phyloP scores from a whole-genome alignment of 2,329 filamentous ascomycete genomes.

The Fusarium anthophilum region DNA sequence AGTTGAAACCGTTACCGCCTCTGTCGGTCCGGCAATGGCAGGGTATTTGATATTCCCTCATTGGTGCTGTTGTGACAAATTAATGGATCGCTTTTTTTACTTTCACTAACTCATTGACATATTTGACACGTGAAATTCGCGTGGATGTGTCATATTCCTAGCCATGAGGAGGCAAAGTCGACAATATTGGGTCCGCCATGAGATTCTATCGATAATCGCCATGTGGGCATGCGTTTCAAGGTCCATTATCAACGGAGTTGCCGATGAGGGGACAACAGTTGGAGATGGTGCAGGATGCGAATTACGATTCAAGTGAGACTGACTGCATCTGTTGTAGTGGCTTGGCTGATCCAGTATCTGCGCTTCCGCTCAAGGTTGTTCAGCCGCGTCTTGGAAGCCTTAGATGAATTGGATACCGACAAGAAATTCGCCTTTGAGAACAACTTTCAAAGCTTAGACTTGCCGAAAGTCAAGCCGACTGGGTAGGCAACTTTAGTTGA shows the following conservation, averaged over 20 bases:
- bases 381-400: slow-evolving; percentile 4
- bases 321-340: not conserved
- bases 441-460: not conserved
- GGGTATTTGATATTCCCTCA: not conserved
- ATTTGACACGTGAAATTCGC: slow-evolving; percentile 28
- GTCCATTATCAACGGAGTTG: slow-evolving; percentile 9
- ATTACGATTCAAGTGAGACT: slow-evolving; percentile 21
- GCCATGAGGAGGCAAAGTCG: slow-evolving; percentile 23
- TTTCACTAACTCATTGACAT: not conserved
- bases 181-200: not conserved
- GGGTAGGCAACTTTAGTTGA: slow-evolving; percentile 5
- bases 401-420: slow-evolving; percentile 3
- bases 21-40: slow-evolving; percentile 20
- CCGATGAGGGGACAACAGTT: slow-evolving; percentile 4
- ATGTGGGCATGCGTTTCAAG: slow-evolving; percentile 18
- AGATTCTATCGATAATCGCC: slow-evolving; percentile 1
- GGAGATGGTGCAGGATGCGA: not conserved
- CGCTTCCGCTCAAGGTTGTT: slow-evolving; percentile 1
- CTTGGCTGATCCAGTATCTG: not conserved
- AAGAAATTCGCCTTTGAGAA: slow-evolving; percentile 6
- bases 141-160: slow-evolving; percentile 22
- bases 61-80: slow-evolving; percentile 1
- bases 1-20: not conserved
- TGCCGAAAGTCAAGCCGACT: not conserved
- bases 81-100: not conserved